Percentiles rank a stretch among this genome's conserved stretches.
These are phyloP conservation scores for Sporothrix pseudoabietina DNA, from an alignment of 2,329 filamentous ascomycete genomes.

Conservation along the genomic window DNA sequence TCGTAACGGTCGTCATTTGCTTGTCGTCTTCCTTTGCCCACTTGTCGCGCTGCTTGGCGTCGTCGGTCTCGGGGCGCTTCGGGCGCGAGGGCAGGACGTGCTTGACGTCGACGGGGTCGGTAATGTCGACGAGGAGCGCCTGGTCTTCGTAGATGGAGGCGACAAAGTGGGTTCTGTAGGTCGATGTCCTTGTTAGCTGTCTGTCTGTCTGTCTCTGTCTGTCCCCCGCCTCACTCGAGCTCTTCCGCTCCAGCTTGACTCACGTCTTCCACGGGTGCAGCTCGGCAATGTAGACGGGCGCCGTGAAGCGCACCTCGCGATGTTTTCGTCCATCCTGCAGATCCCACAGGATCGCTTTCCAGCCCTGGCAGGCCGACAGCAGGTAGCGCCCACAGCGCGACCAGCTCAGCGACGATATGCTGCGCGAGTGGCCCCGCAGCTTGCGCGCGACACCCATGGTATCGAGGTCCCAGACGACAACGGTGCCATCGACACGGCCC, in stretches of 20 bases:
- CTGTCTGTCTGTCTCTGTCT: not conserved
- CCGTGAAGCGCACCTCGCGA: conserved; percentile 86
- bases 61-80: conserved; percentile 70
- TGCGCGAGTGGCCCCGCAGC: conserved; percentile 86
- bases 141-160: conserved; percentile 93
- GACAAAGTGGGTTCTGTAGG: conserved; percentile 67
- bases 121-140: conserved; percentile 82
- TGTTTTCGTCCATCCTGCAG: conserved; percentile 69
- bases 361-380: conserved; percentile 90
- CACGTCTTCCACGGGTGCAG: conserved; percentile 81
- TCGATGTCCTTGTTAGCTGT: not conserved
- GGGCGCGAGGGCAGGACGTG: conserved; percentile 79
- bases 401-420: conserved; percentile 95
- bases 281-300: conserved; percentile 94
- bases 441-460: conserved; percentile 96
- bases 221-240: not conserved
- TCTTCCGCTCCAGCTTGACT: not conserved
- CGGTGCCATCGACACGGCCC: conserved; percentile 88
- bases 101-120: conserved; percentile 69
- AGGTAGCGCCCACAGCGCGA: conserved; percentile 88
- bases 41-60: conserved; percentile 74
- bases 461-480: conserved; percentile 96
- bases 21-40: conserved; percentile 90
- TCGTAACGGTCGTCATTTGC: conserved; percentile 88
- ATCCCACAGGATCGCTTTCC: conserved; percentile 97